phyloP scores from a whole-genome alignment of 805 yeast species.

The Ogataea nakhonphanomensis region DNA sequence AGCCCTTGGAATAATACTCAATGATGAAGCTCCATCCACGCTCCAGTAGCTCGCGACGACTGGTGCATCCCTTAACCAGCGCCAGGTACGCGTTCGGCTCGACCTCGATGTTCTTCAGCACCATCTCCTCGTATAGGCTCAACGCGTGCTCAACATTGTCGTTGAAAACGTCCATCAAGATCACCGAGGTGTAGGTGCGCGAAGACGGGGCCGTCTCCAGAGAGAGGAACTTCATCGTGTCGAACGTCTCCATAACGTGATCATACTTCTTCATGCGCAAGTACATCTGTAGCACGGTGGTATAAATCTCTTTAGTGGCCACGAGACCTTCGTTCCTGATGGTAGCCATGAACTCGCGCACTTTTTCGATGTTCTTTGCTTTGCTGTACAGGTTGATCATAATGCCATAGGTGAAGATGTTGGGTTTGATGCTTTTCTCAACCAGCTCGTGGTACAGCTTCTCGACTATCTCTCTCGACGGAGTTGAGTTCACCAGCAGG shows the following conservation, averaged over 20 bases:
- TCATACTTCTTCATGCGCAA: conserved; percentile 47
- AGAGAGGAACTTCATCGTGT: conserved; percentile 79
- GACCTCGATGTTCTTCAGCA: conserved; percentile 31
- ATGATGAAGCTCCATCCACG: conserved; percentile 79
- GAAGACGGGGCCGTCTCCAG: conserved; percentile 62
- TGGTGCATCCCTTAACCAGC: conserved; percentile 66
- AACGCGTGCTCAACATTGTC: conserved; percentile 70
- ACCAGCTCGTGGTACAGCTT: conserved; percentile 29
- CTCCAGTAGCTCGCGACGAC: conserved; percentile 42
- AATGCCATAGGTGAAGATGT: conserved; percentile 41
- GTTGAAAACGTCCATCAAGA: conserved; percentile 59
- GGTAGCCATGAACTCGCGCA: conserved; percentile 36
- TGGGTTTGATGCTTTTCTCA: conserved; percentile 28
- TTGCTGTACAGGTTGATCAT: conserved; percentile 47
- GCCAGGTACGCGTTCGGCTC: conserved; percentile 47
- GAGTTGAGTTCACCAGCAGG: conserved; percentile 15
- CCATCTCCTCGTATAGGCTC: conserved; percentile 73
- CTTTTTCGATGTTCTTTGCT: conserved; percentile 33
- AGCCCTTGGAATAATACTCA: conserved; percentile 50
- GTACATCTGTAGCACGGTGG: conserved; percentile 59
- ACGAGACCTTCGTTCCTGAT: conserved; percentile 39
- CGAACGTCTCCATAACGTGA: conserved; percentile 72
- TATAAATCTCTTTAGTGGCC: conserved; percentile 46
- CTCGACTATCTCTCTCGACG: conserved; percentile 33
- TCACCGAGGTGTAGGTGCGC: conserved; percentile 66